phyloP scores from a whole-genome alignment of 2,329 filamentous ascomycete species.

The Paradendryphiella salina region DNA sequence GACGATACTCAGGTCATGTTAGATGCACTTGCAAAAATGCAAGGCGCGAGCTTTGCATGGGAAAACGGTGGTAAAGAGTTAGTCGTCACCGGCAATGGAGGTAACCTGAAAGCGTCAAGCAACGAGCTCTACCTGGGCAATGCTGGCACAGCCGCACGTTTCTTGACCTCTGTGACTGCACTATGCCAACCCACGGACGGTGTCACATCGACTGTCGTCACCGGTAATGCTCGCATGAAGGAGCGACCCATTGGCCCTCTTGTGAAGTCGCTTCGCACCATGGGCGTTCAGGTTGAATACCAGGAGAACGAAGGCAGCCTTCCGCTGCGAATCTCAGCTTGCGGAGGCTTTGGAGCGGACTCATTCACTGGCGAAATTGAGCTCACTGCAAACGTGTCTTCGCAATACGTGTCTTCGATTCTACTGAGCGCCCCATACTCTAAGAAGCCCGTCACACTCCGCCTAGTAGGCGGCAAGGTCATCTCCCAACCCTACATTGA shows the following conservation, averaged over 20 bases:
- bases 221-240: slow-evolving; percentile 96
- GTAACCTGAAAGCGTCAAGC: slow-evolving; percentile 73
- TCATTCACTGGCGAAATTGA: slow-evolving; percentile 76
- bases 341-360: slow-evolving; percentile 63
- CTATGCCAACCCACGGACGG: slow-evolving; percentile 69
- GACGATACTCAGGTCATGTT: slow-evolving; percentile 98
- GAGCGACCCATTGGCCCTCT: slow-evolving; percentile 89
- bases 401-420: slow-evolving; percentile 97
- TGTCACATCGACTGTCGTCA: slow-evolving; percentile 74
- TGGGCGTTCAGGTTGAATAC: slow-evolving; percentile 86
- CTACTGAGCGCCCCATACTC: slow-evolving; percentile 97
- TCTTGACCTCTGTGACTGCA: slow-evolving; percentile 87
- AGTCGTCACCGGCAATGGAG: slow-evolving; percentile 88
- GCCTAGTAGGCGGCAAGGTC: slow-evolving; percentile 91
- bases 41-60: slow-evolving; percentile 89
- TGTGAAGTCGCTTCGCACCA: slow-evolving; percentile 83
- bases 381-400: slow-evolving; percentile 91
- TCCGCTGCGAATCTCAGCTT: slow-evolving; percentile 77
- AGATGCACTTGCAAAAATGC: slow-evolving; percentile 80
- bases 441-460: slow-evolving; percentile 87
- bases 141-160: slow-evolving; percentile 92
- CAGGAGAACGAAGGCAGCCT: slow-evolving; percentile 81
- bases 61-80: slow-evolving; percentile 92
- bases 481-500: slow-evolving; percentile 98
- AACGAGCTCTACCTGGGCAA: slow-evolving; percentile 90